Evolutionary conservation across 768 basidiomycete species (phyloP).

Genomic region (Suillus paluster): DNA sequence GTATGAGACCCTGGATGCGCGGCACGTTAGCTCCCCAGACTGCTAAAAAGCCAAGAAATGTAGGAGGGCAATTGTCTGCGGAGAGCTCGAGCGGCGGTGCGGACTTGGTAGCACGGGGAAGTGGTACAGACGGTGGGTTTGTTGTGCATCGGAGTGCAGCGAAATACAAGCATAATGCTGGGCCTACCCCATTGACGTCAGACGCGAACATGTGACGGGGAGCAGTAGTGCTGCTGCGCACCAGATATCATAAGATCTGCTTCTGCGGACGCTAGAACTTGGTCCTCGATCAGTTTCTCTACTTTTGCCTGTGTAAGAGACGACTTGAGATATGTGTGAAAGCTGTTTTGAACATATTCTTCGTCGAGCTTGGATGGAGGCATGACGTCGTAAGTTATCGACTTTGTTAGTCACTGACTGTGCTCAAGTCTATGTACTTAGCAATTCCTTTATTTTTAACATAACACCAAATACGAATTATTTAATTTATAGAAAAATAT

Average conservation of each 20-base stretch:
- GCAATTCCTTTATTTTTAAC: neutral
- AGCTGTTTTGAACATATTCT: constrained; percentile 71
- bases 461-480: neutral
- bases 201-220: neutral
- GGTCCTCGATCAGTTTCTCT: constrained; percentile 73
- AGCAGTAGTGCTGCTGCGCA: constrained; percentile 29
- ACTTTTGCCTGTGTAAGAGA: constrained; percentile 79
- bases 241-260: constrained; percentile 88
- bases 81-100: constrained; percentile 61
- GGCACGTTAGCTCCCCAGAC: constrained; percentile 76
- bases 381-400: constrained; percentile 1
- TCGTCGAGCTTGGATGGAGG: constrained; percentile 52
- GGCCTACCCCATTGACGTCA: constrained; percentile 47
- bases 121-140: constrained; percentile 78
- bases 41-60: constrained; percentile 68
- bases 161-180: constrained; percentile 84
- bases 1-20: constrained; percentile 60
- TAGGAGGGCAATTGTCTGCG: constrained; percentile 66
- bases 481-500: neutral
- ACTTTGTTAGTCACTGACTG: neutral
- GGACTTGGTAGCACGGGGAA: constrained; percentile 60
- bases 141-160: constrained; percentile 79
- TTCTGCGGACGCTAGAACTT: constrained; percentile 77
- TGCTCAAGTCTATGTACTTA: neutral
- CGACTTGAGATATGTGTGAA: constrained; percentile 82